Evolutionary conservation across 1,139 yeast genomes (phyloP), one percentile per base, ranked within the genome.

Genomic region (Blastobotrys malaysiensis): DNA sequence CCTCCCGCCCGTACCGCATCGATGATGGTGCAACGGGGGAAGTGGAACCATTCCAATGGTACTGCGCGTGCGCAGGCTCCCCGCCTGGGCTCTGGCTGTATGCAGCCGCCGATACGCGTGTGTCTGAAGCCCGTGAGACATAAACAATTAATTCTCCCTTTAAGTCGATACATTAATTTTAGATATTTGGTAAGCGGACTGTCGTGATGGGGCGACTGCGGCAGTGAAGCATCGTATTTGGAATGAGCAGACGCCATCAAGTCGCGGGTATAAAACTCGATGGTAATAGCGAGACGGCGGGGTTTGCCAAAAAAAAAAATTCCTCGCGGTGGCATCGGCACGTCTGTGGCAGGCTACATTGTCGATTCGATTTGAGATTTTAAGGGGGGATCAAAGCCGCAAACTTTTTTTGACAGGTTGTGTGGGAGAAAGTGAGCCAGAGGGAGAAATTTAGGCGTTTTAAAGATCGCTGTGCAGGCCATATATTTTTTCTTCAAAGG

Each of bases 331-430:
- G n/a, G n/a, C n/a, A n/a, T n/a, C 31, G 31, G 31, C 31, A 26
- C 31, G 31, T 26, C 31, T 26, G 31, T 26, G 31, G 31, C 31
- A 26, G 31, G 14, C 39, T 31, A 31, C 39, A n/a, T 31, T n/a
- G 39, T 31, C 39, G 39, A 26, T 26, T 26, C 16, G 39, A 31
- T 31, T 31, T 31, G 39, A 31, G 39, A 31, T 31, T 31, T 26
- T 31, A 31, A 31, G 39, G 39, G 39, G 39, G 39, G 39, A 31
- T 31, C 39, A 31, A 31, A 31, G 39, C 39, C 39, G 39, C 39
- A 31, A 31, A 31, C 39, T 31, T 31, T 31, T 26, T 31, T 31
- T 31, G 39, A 31, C 39, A 31, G 39, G 39, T 31, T 31, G 39
- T 11, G 16, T 7, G 39, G 5, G 39, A 31, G 39, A 5, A 31